phyloP scores from a whole-genome alignment of 306 rosid species.

The Cucurbita moschata region DNA sequence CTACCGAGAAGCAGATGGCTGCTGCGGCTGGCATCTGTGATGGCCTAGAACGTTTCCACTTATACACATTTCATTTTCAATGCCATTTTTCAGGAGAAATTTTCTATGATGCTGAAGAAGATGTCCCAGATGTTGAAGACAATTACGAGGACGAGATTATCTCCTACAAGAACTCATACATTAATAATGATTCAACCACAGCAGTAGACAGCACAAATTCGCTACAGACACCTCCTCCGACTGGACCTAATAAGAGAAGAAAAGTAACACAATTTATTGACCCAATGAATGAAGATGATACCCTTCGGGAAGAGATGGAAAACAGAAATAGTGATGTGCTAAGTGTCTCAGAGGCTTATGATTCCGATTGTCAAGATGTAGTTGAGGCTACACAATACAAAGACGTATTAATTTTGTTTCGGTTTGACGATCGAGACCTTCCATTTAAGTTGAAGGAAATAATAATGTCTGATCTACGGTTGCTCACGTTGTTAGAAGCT shows the following conservation, averaged over 20 bases:
- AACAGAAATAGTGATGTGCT: constrained; percentile 12
- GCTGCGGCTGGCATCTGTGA: not conserved
- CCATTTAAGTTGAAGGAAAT: constrained; percentile 61
- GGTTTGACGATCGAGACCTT: constrained; percentile 71
- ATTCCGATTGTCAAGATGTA: constrained; percentile 23
- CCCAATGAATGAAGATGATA: constrained; percentile 25
- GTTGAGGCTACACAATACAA: constrained; percentile 54
- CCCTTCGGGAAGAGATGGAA: constrained; percentile 16
- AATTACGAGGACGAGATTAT: constrained; percentile 22
- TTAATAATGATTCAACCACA: constrained; percentile 23
- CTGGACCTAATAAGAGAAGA: constrained; percentile 75
- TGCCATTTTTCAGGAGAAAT: constrained; percentile 48
- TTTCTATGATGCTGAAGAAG: constrained; percentile 60
- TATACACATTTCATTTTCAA: constrained; percentile 12
- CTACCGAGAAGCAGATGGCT: not conserved
- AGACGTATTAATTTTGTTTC: constrained; percentile 57
- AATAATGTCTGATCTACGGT: constrained; percentile 68
- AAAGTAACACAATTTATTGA: constrained; percentile 26
- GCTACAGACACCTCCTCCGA: constrained; percentile 52
- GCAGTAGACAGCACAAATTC: constrained; percentile 12
- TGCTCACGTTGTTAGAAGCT: constrained; percentile 84
- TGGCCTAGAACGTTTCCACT: constrained; percentile 11
- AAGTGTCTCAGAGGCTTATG: constrained; percentile 15
- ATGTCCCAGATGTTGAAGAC: constrained; percentile 53
- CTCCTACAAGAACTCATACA: constrained; percentile 11